Conservation (phyloP, 164 flowering plant species). For the Santalum album region DNA sequence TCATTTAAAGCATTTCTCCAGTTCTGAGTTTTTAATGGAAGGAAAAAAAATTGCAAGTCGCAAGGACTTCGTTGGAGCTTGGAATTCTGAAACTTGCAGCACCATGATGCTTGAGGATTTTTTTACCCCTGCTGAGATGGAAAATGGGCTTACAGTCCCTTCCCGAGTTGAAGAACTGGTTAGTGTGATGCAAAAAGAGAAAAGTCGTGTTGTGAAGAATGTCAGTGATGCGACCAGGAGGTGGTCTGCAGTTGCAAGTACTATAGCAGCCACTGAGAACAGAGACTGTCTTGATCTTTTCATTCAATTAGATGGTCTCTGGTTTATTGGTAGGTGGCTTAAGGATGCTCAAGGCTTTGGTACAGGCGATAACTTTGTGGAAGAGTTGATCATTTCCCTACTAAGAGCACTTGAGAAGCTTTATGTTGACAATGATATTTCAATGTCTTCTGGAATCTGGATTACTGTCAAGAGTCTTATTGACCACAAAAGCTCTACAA, state of each 20-base stretch:
- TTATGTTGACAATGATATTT: constrained; percentile 33
- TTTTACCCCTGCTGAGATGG: constrained; percentile 77
- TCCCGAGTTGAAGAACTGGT: constrained; percentile 74
- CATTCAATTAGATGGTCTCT: constrained; percentile 60
- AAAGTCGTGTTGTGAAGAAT: constrained; percentile 41
- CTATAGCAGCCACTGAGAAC: constrained; percentile 60
- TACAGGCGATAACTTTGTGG: constrained; percentile 37
- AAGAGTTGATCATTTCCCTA: constrained; percentile 52
- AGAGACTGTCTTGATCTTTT: constrained; percentile 72
- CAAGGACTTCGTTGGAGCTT: constrained; percentile 7
- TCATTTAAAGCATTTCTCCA: constrained; percentile 2
- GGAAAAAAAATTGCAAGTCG: neutral
- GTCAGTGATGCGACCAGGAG: constrained; percentile 61
- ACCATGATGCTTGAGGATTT: constrained; percentile 79
- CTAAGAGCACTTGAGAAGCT: constrained; percentile 66
- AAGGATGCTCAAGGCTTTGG: constrained; percentile 49
- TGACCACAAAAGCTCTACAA: constrained; percentile 37
- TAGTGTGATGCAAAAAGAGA: constrained; percentile 55
- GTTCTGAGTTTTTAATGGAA: no score
- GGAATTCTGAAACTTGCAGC: constrained; percentile 22
- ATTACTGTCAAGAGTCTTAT: constrained; percentile 47
- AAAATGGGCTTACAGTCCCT: constrained; percentile 68
- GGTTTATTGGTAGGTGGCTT: constrained; percentile 60
- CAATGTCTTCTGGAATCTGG: constrained; percentile 47
- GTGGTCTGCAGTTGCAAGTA: constrained; percentile 78